Evolutionary conservation across 75 land plant species (phyloP), one percentile per base, ranked within the genome.

Genomic region (Pinus taeda): DNA sequence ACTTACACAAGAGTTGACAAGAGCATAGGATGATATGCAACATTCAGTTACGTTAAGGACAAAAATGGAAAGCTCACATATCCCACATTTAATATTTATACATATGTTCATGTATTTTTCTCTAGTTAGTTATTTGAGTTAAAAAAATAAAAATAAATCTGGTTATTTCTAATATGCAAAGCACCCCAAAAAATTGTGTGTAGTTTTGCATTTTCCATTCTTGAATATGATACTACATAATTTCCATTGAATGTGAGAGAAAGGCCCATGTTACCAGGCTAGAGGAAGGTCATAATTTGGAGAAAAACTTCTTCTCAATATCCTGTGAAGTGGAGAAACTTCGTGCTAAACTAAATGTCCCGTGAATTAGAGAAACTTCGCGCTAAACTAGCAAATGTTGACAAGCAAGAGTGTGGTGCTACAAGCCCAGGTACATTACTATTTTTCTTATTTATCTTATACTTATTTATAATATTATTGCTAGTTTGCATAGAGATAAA

Each of bases 241-340:
- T 83, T 65, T 90, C 85, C 45, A 71, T 88, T 79, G 94, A 94
- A 62, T 82, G 58, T 74, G 94, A 94, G 79, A 93, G 89, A 76
- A 93, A 89, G 74, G 90, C 88, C 26, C 90, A 85, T 58, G 74
- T 72, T 66, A 88, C 87, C 60, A 85, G 79, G 58, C 42, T 87
- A 61, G 93, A 89, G 60, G 90, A 93, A 74, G 89, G 83, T 71
- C 84, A 80, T 74, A 80, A 88, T 57, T 85, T 93, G 93, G 93
- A 91, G 74, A 85, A 89, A 33, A 94, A 94, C 53, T 73, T 94
- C 57, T 77, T 91, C 57, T 82, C 86, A 29, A 87, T 90, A 91
- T 90, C 97, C 58, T 83, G 92, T 30, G 94, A 94, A 79, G 66
- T 94, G 15, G 97, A 26, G 26, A 26, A 26, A 26, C 26, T 26